These are phyloP conservation scores for Candida suzukii DNA, from an alignment of 805 yeast genomes.

Conservation along the genomic window DNA sequence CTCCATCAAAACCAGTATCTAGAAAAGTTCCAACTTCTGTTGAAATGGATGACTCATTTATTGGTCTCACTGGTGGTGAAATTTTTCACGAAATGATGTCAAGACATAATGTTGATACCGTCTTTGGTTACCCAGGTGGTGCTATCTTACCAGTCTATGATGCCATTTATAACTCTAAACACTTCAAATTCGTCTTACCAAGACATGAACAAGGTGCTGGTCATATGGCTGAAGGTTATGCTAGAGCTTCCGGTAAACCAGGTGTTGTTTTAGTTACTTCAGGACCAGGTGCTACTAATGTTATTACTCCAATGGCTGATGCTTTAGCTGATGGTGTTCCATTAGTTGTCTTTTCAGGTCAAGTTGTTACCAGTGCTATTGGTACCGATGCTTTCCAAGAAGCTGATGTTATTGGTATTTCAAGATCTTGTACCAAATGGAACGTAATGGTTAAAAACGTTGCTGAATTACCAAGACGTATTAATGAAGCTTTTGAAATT, in stretches of 20 bases:
- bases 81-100: conserved; percentile 98
- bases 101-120: conserved; percentile 90
- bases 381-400: conserved; percentile 99
- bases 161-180: conserved; percentile 86
- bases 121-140: conserved; percentile 98
- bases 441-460: conserved; percentile 96
- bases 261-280: conserved; percentile 98
- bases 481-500: conserved; percentile 96
- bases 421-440: conserved; percentile 98
- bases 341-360: conserved; percentile 93
- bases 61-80: conserved; percentile 97
- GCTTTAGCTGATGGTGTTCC: conserved; percentile 98
- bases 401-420: conserved; percentile 95
- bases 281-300: conserved; percentile 99
- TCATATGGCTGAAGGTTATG: conserved; percentile 99
- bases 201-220: conserved; percentile 99
- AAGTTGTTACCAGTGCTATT: conserved; percentile 90
- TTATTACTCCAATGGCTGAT: conserved; percentile 97
- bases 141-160: conserved; percentile 97
- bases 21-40: background rate
- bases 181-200: conserved; percentile 87
- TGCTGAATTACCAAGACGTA: conserved; percentile 89
- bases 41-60: conserved; percentile 74
- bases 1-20: conserved; percentile 13
- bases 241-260: conserved; percentile 90